Conservation (phyloP, 805 yeast genomes). For the Candida montana region DNA sequence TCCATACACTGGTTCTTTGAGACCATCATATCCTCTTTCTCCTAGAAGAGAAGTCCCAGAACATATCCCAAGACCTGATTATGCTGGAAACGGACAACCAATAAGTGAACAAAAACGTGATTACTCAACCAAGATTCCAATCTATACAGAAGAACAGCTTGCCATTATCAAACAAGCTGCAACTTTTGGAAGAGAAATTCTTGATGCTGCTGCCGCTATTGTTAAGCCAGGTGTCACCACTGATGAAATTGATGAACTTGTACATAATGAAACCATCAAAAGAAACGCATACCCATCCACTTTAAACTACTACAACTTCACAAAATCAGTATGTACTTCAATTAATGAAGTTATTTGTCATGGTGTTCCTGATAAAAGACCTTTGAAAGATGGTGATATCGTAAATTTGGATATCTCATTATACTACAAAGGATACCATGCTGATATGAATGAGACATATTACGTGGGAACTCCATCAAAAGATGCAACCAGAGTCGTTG, state of each 20-base stretch:
- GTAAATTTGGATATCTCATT: slow-evolving; percentile 85
- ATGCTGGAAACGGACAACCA: slow-evolving; percentile 78
- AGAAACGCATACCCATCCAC: slow-evolving; percentile 94
- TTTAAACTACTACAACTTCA: slow-evolving; percentile 87
- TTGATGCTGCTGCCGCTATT: slow-evolving; percentile 82
- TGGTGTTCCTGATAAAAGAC: slow-evolving; percentile 91
- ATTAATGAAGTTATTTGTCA: slow-evolving; percentile 95
- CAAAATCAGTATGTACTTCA: slow-evolving; percentile 88
- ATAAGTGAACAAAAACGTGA: slow-evolving; percentile 68
- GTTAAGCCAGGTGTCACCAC: slow-evolving; percentile 88
- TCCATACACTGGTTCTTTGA: slow-evolving; percentile 65
- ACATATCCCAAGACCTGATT: slow-evolving; percentile 71
- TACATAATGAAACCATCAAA: slow-evolving; percentile 83
- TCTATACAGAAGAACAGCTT: slow-evolving; percentile 62
- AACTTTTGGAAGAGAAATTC: slow-evolving; percentile 74
- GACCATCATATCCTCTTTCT: slow-evolving; percentile 78
- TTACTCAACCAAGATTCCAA: slow-evolving; percentile 58
- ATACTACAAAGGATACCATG: slow-evolving; percentile 83
- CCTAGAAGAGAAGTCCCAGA: slow-evolving; percentile 70
- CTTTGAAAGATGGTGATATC: slow-evolving; percentile 89
- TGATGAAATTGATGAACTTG: slow-evolving; percentile 81
- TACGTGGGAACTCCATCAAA: slow-evolving; percentile 88
- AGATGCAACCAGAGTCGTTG: slow-evolving; percentile 84
- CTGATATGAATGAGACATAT: slow-evolving; percentile 94
- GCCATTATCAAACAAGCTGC: slow-evolving; percentile 73